Conservation (phyloP, 768 basidiomycete genomes). For the Pleurotus tuber-regium region DNA sequence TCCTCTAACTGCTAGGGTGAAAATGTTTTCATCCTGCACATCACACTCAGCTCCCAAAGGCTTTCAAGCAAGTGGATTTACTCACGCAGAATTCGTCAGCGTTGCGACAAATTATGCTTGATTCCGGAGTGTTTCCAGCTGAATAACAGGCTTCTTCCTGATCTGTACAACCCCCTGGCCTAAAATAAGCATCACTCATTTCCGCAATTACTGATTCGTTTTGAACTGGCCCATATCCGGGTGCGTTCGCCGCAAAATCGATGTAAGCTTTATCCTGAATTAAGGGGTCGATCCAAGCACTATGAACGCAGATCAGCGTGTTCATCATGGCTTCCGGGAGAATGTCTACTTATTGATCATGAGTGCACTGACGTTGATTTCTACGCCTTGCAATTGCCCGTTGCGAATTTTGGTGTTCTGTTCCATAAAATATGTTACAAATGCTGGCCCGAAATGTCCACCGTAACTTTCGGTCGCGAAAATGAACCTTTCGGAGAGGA, state of each 20-base stretch:
- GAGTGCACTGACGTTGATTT: slow-evolving; percentile 53
- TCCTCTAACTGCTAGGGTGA: slow-evolving; percentile 48
- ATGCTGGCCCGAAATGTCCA: slow-evolving; percentile 64
- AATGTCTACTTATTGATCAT: slow-evolving; percentile 59
- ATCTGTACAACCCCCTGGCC: slow-evolving; percentile 46
- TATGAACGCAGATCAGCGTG: too few species aligned
- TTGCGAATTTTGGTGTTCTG: slow-evolving; percentile 52
- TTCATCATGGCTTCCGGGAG: not conserved
- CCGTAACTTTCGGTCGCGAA: slow-evolving; percentile 69
- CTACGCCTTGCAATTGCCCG: slow-evolving; percentile 45
- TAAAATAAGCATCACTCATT: slow-evolving; percentile 48
- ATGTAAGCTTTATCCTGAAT: slow-evolving; percentile 62
- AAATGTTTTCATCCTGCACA: slow-evolving; percentile 44
- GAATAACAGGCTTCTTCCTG: slow-evolving; percentile 56
- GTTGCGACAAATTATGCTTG: slow-evolving; percentile 45
- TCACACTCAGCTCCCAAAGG: not conserved
- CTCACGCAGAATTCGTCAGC: slow-evolving; percentile 60
- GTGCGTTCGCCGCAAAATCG: slow-evolving; percentile 58
- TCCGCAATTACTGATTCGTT: slow-evolving; percentile 39
- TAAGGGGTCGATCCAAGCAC: slow-evolving; percentile 56
- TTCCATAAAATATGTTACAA: slow-evolving; percentile 61
- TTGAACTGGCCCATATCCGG: slow-evolving; percentile 65
- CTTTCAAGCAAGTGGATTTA: not conserved
- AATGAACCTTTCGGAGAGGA: slow-evolving; percentile 42
- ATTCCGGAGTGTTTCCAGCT: slow-evolving; percentile 42